Evolutionary conservation across 1,284 basidiomycete genomes (phyloP), one percentile per base, ranked within the genome.

Genomic region (Ganoderma meredithae): DNA sequence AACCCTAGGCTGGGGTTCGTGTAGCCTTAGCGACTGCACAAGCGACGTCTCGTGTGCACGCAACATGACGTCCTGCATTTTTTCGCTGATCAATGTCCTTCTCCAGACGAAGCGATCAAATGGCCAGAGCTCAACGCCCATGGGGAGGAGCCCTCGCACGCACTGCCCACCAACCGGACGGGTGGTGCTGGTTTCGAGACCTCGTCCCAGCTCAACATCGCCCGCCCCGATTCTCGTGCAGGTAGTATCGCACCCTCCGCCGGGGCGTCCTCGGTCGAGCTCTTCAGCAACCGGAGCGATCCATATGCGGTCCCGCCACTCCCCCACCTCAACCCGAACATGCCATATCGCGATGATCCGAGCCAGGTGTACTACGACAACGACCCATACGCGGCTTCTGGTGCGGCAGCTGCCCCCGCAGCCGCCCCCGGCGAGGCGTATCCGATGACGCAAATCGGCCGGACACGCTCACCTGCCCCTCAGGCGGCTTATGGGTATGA

Each of bases 281-380:
- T 84, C 52, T 78, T 75, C 61, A 69, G 75, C 22, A 79, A 79
- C 25, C 74, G 75, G 31, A 74, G 75, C 36, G 92, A 94, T 74
- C 92, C 93, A 3, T 94, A 94, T 77, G 91, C 92, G 15, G 89
- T 94, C 1, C 92, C 92, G 5, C 92, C 92, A n/a, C 83, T 94
- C n/a, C 92, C 92, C 10, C 91, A 93, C 71, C 79, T 92, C 56
- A 92, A 94, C 78, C 92, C 92, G 15, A 90, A 86, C 75, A 75
- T 76, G 73, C 90, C 91, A 0, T 94, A 94, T 77, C 85, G 79
- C 68, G 92, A 94, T 73, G 91, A 94, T 69, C 91, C 92, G 1
- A 78, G 74, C 55, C 76, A 80, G 77, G 83, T 76, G 3, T 92
- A 86, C 78, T 94, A 94, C 75, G 92, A 77, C 67, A 62, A 94